Base-by-base conservation (phyloP, 2,329 filamentous ascomycete genomes). In the Colletotrichum sp. region DNA sequence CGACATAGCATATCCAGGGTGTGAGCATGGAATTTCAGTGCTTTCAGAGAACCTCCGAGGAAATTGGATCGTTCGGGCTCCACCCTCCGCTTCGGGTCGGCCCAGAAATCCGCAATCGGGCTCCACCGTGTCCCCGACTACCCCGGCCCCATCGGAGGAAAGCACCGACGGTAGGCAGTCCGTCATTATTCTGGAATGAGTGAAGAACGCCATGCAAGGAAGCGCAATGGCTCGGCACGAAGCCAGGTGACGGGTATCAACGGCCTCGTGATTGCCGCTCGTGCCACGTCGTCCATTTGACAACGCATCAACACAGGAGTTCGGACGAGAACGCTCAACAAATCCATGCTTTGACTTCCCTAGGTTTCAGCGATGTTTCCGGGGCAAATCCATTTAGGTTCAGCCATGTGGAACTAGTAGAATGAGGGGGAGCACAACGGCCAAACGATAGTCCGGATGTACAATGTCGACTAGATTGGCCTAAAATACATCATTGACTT, bases 371-470 rank as follows among this genome's bases (percentile, higher is more conserved):
- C 14, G 59, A 38, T 69, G 38, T 63, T 30, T 73, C 66, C 43
- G 18, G 24, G 18, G 28, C 26, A 58, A 38, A 34, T 18, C n/a
- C 7, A 21, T 73, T 34, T 58, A 69, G 43, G 56, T 69, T 69
- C 21, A 62, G 34, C n/a, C 34, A n/a, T 48, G 56, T 48, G 58
- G 58, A 32, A 56, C 26, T 30, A 69, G 36, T 24, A 26, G 12
- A 32, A 68, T 61, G 36, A 67, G 24, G 69, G 62, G 43, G 43
- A 43, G 38, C 38, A 16, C 7, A 13, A 14, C 73, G 73, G 73
- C n/a, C 55, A 59, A 75, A 72, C n/a, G 69, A 75, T 75, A 75
- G 69, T 75, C 73, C 73, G 69, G 58, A 21, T 14, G 21, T 56
- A 26, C 26, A 16, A 58, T 30, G 10, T 21, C 72, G n/a, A 30